Evolutionary conservation across 1,139 yeast species (phyloP), one percentile per base, ranked within the genome.

Genomic region (Yamadazyma spencermartinsiae): DNA sequence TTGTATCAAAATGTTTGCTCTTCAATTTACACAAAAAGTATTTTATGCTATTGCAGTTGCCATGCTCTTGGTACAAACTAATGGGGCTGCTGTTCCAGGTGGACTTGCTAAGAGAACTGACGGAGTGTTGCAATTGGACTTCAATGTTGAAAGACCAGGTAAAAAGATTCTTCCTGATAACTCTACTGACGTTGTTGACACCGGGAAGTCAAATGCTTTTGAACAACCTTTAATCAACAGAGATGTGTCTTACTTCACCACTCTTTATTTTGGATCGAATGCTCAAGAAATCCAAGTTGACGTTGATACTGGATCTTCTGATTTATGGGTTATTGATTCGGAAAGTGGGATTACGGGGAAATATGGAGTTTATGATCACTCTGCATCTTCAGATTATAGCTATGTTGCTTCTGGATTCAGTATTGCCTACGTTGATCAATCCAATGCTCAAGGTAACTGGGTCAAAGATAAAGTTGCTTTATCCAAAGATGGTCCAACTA

Each of bases 401-500:
- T 55, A 58, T 36, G 70, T 69, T 11, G 64, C 63, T 3, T 48
- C 58, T 4, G 49, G 51, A 1, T 72, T 71, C 45, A 18, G 36
- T 35, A 82, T 83, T 48, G 41, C 56, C 13, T 86, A 86, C 52
- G 79, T 80, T 23, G 95, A 86, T 56, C 54, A 58, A 6, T 69
- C 86, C 18, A 66, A 57, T 50, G 88, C 90, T 2, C 44, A 52
- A 6, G 95, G 95, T 32, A 55, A 65, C 39, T 76, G 79, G 82
- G 82, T 79, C 14, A 52, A 55, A 30, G 84, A 77, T 49, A 54
- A 53, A 31, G 67, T 79, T 23, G 41, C 41, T 14, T 41, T 49
- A 31, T 17, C 42, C 16, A n/a, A 37, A 2, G 19, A 12, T 10
- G 46, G 44, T 14, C 42, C 46, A 15, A 23, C 36, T 8, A 11